These are phyloP conservation scores for Zymoseptoria brevis DNA, from an alignment of 2,329 filamentous ascomycete genomes.

Conservation along the genomic window DNA sequence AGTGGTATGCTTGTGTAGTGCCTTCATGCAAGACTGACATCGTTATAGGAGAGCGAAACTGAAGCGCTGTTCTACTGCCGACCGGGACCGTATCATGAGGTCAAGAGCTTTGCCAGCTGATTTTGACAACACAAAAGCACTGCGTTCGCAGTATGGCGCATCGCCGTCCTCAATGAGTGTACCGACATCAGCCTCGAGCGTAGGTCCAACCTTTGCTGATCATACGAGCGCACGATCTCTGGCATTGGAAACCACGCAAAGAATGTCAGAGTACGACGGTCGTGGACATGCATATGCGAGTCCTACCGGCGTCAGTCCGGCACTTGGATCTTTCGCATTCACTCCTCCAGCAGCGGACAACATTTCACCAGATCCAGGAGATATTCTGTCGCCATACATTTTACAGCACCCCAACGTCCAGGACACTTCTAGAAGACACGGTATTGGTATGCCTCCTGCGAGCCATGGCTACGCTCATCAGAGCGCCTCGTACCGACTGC, in stretches of 20 bases:
- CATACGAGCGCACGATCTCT: constrained; percentile 60
- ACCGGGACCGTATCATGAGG: constrained; percentile 54
- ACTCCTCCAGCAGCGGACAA: constrained; percentile 45
- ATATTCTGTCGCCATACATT: constrained; percentile 29
- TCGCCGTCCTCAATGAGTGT: constrained; percentile 38
- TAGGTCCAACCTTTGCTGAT: constrained; percentile 35
- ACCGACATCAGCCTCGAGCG: constrained; percentile 40
- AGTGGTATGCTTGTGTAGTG: background rate
- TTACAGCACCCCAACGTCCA: constrained; percentile 29
- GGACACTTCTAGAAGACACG: constrained; percentile 18
- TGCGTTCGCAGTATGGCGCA: constrained; percentile 48
- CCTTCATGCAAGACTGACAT: background rate
- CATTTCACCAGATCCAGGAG: constrained; percentile 37
- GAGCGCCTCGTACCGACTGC: constrained; percentile 36
- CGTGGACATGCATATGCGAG: constrained; percentile 53
- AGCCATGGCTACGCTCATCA: constrained; percentile 11
- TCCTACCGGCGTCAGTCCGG: constrained; percentile 58
- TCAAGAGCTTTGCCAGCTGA: constrained; percentile 52
- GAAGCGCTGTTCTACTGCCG: constrained; percentile 53
- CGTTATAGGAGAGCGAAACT: constrained; percentile 49
- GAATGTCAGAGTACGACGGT: constrained; percentile 56
- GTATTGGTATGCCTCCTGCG: constrained; percentile 13
- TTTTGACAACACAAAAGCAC: constrained; percentile 52
- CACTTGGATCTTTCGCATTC: constrained; percentile 60
- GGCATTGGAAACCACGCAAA: constrained; percentile 59